Base-by-base conservation (phyloP, 768 basidiomycete genomes). In the Boletus rubroflammeus region DNA sequence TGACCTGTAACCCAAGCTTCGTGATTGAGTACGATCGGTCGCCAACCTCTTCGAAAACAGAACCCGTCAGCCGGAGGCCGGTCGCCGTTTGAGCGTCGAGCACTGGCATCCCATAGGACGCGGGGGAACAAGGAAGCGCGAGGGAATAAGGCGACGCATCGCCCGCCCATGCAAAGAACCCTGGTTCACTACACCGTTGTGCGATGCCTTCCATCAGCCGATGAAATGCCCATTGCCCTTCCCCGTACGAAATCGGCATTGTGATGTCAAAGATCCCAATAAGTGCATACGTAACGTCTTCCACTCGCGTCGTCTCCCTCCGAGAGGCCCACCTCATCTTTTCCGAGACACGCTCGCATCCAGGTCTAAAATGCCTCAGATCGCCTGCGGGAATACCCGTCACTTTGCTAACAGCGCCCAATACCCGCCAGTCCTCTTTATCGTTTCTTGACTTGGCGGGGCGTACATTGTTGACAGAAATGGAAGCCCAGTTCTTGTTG, bases 101-200 rank as follows among this genome's bases (percentile, higher is more conserved):
- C 3, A 17, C 42, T 2, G 34, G 14, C 2, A 3, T 35, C 23
- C 58, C 58, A 28, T 59, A 59, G 13, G 57, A 59, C 9, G 47
- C 47, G 1, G 58, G 58, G 38, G 58, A 59, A 8, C 21, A 29
- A 28, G 58, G 58, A 19, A 54, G 47, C 0, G 57, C 47, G 5
- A 57, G 47, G 38, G 56, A 57, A 25, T 59, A 59, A 23, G 47
- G 51, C 3, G 58, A 59, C 3, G 47, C 34, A 13, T 54, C 44
- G 32, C 62, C 65, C 0, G 49, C 44, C 54, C 66, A 60, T 17
- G 55, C 57, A 19, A 62, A 60, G 50, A 60, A 50, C 14, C 59
- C 59, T 11, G 53, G 50, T 2, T 60, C 59, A 6, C 35, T 50
- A n/a, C 59, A 51, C 7, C 26, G 43, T 25, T 55, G 59, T 19